Conservation (phyloP, 768 basidiomycete species). For the Kwoniella dejecticola region DNA sequence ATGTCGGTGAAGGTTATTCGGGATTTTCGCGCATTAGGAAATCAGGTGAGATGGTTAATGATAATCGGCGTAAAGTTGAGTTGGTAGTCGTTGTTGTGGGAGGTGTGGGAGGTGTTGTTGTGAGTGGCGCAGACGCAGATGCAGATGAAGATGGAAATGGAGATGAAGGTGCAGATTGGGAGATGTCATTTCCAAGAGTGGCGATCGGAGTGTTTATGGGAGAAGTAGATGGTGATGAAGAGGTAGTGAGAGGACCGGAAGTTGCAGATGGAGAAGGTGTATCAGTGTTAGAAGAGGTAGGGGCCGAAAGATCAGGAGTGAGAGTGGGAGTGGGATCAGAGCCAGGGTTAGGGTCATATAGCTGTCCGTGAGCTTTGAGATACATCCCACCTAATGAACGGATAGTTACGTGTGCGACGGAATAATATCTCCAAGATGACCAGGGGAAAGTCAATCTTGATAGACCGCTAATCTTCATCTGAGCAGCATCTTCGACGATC, state of each 20-base stretch:
- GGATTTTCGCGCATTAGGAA: constrained; percentile 3
- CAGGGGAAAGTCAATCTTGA: constrained; percentile 45
- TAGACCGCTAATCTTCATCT: constrained; percentile 28
- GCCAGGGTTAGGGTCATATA: not conserved
- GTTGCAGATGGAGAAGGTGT: no score
- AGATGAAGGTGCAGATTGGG: not conserved
- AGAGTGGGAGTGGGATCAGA: not conserved
- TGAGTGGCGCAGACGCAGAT: not conserved
- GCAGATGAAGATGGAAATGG: not conserved
- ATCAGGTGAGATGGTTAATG: constrained; percentile 4
- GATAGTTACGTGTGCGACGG: constrained; percentile 47
- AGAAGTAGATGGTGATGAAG: no score
- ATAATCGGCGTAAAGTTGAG: constrained; percentile 4
- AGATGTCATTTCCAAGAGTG: not conserved
- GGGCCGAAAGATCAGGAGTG: not conserved
- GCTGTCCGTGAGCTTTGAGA: constrained; percentile 39
- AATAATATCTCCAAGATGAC: constrained; percentile 53
- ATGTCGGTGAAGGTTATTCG: not conserved
- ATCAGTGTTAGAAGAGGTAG: not conserved
- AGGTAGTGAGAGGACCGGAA: no score
- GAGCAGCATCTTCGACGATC: constrained; percentile 43
- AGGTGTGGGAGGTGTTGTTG: not conserved
- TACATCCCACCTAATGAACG: constrained; percentile 17
- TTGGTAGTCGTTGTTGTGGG: not conserved
- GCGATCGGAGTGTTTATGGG: no score